These are phyloP conservation scores for Musa itinerans DNA, from an alignment of 176 grass and related monocot species.

Conservation along the genomic window DNA sequence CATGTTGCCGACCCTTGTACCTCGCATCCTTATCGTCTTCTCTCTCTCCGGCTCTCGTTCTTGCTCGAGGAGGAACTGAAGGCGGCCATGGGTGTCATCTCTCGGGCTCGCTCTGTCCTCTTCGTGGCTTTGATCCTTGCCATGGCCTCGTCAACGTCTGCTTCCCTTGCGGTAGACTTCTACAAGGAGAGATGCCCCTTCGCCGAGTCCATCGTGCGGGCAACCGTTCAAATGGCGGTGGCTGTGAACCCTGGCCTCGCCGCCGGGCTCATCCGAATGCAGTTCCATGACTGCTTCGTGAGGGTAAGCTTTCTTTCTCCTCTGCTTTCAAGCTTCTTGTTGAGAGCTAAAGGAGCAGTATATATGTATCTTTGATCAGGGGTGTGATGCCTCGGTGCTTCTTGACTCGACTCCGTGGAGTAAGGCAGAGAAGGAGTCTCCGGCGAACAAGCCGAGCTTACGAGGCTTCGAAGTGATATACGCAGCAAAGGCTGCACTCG, in stretches of 20 bases:
- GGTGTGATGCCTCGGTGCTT: slow-evolving; percentile 44
- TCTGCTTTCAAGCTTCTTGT: too few species aligned
- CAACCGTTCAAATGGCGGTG: slow-evolving; percentile 34
- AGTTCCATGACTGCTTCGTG: slow-evolving; percentile 87
- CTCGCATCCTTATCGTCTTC: too few species aligned
- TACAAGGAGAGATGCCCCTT: slow-evolving; percentile 47
- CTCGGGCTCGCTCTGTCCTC: neutral
- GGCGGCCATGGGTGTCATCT: neutral
- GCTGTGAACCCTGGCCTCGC: slow-evolving; percentile 30
- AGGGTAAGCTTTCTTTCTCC: neutral
- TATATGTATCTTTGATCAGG: neutral
- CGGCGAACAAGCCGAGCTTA: slow-evolving; percentile 41
- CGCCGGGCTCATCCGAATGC: slow-evolving; percentile 53
- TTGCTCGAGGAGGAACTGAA: neutral
- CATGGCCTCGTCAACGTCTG: neutral
- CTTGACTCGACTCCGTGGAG: slow-evolving; percentile 31
- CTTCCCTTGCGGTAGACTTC: slow-evolving; percentile 39
- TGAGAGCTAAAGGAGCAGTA: too few species aligned
- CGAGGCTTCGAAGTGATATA: slow-evolving; percentile 43
- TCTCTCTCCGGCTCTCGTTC: too few species aligned
- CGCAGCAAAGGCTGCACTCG: slow-evolving; percentile 40
- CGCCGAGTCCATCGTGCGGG: slow-evolving; percentile 50
- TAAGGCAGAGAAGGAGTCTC: slow-evolving; percentile 27
- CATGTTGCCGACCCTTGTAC: too few species aligned
- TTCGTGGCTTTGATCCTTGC: neutral